phyloP scores from a whole-genome alignment of 1,284 basidiomycete species.

The Prillingera fragicola region DNA sequence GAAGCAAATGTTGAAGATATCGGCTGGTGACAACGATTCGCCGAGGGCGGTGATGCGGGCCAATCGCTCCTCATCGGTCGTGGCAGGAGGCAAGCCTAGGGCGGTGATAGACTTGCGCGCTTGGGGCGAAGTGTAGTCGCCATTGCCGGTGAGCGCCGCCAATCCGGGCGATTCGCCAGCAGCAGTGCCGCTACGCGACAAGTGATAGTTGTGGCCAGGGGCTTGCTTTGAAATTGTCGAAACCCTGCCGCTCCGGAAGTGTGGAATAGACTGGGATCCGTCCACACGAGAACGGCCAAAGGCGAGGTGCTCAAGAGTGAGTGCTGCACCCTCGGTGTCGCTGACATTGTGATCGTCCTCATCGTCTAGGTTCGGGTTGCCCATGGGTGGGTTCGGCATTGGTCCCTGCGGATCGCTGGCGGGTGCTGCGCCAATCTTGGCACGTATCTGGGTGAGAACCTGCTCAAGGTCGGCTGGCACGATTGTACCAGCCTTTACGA shows the following conservation, averaged over 20 bases:
- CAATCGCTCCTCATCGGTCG: conserved; percentile 26
- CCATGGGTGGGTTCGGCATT: conserved; percentile 4
- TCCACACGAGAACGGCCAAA: conserved; percentile 44
- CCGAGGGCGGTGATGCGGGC: conserved; percentile 33
- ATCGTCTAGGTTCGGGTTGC: conserved; percentile 4
- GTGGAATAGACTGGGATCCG: conserved; percentile 36
- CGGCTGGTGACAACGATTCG: conserved; percentile 41
- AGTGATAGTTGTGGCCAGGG: conserved; percentile 40
- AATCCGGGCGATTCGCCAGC: conserved; percentile 6
- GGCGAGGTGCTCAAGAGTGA: conserved; percentile 47
- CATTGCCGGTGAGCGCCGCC: not conserved
- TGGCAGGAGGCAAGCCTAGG: too few relatives aligned
- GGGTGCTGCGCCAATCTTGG: conserved; percentile 4
- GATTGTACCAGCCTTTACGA: conserved; percentile 41
- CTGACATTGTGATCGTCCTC: conserved; percentile 30
- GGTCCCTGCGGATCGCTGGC: conserved; percentile 1
- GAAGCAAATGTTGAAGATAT: conserved; percentile 44
- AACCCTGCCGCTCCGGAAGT: conserved; percentile 27
- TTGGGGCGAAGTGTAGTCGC: not conserved
- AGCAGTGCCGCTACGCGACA: conserved; percentile 18
- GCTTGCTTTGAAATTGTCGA: conserved; percentile 27
- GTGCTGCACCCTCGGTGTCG: conserved; percentile 48
- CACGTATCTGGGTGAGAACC: conserved; percentile 25
- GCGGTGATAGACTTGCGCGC: not conserved
- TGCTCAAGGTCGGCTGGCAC: conserved; percentile 42